A percentile compares a stretch with the other conserved stretches of the same genome.
Conservation (phyloP, 208 protist genomes). For the Angomonas deanei region DNA sequence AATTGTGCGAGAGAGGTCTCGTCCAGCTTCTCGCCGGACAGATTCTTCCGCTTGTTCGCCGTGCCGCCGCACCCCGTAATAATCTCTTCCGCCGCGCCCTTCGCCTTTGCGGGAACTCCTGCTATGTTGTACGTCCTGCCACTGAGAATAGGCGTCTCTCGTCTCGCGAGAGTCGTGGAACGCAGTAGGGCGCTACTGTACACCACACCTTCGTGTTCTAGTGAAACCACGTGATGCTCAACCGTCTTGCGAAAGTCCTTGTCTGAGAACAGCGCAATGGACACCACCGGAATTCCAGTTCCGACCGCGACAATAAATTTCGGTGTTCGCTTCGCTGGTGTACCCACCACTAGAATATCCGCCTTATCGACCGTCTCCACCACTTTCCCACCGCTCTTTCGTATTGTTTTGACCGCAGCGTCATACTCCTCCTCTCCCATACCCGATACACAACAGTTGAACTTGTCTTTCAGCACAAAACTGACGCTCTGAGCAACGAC, state of each 20-base stretch:
- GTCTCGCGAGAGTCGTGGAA: conserved; percentile 34
- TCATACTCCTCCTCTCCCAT: conserved; percentile 44
- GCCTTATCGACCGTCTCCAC: conserved; percentile 55
- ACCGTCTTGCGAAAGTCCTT: conserved; percentile 20
- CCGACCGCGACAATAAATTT: conserved; percentile 84
- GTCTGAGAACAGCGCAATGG: conserved; percentile 34
- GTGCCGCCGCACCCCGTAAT: conserved; percentile 60
- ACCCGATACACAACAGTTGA: conserved; percentile 57
- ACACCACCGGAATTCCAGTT: conserved; percentile 68
- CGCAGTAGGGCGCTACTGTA: conserved; percentile 43
- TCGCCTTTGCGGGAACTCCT: conserved; percentile 29
- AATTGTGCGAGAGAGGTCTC: conserved; percentile 44
- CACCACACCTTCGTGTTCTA: conserved; percentile 6
- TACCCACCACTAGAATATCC: conserved; percentile 52
- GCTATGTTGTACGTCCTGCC: conserved; percentile 38
- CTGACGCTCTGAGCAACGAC: no score
- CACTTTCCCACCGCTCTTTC: conserved; percentile 22
- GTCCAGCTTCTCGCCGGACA: conserved; percentile 15
- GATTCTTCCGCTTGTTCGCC: conserved; percentile 18
- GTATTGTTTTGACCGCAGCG: conserved; percentile 31
- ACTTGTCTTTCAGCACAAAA: conserved; percentile 1
- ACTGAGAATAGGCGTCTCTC: conserved; percentile 27
- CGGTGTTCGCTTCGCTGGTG: conserved; percentile 64
- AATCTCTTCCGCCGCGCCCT: conserved; percentile 53
- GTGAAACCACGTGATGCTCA: not conserved